A percentile compares a stretch with the other conserved stretches of the same genome.
Conservation (phyloP, 176 grass and related monocot species). For the Carex littledalei region DNA sequence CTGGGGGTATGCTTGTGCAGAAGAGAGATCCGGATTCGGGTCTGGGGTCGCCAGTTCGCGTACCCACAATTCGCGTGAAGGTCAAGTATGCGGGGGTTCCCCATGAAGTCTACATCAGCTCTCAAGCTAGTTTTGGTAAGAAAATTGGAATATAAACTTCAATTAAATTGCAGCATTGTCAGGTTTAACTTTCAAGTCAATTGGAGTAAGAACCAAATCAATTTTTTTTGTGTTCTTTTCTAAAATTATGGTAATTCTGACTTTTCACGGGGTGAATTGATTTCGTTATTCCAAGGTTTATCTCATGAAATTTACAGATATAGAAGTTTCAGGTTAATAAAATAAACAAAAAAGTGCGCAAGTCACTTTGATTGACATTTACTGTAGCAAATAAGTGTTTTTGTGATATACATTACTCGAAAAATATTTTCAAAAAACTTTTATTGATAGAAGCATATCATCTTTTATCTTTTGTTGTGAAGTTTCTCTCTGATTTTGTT, state of each 20-base stretch:
- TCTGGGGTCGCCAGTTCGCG: constrained; percentile 33
- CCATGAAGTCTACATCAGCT: constrained; percentile 97
- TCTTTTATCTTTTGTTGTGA: background rate
- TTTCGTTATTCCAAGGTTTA: background rate
- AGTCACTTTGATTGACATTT: background rate
- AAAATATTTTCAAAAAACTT: background rate
- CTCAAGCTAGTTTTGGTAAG: constrained; percentile 71
- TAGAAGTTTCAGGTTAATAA: background rate
- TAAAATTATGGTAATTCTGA: background rate
- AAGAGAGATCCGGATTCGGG: constrained; percentile 40
- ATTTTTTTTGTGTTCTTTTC: background rate
- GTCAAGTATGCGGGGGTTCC: constrained; percentile 59
- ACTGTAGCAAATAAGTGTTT: background rate
- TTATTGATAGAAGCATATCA: background rate
- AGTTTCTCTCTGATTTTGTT: background rate
- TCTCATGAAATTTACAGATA: constrained; percentile 1
- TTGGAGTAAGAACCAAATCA: background rate
- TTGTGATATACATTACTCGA: background rate
- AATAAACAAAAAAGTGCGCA: background rate
- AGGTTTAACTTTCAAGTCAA: background rate
- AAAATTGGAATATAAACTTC: constrained; percentile 5
- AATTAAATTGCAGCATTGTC: background rate
- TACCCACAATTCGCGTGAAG: constrained; percentile 84
- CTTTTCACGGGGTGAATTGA: background rate
- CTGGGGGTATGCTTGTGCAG: constrained; percentile 93